A percentile compares a stretch with the other conserved stretches of the same genome.
Evolutionary conservation across 768 basidiomycete genomes (phyloP).

Genomic region (Mycena sanguinolenta): DNA sequence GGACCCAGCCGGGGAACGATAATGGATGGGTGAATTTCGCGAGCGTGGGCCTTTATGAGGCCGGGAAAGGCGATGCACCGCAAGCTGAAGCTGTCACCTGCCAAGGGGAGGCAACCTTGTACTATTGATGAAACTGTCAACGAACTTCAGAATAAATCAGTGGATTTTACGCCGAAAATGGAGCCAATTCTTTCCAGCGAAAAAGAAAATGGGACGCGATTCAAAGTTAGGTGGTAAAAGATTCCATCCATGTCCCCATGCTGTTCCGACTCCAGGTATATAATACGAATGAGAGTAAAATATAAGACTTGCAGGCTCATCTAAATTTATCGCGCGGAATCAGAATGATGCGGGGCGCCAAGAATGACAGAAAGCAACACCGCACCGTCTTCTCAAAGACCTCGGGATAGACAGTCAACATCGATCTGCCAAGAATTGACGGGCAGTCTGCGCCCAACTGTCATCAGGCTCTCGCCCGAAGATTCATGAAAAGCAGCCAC

Average conservation of each 20-base stretch:
- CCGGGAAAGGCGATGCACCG: conserved; percentile 20
- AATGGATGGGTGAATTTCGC: not conserved
- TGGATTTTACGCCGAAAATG: not conserved
- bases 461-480: conserved; percentile 9
- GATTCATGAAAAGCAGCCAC: conserved; percentile 1
- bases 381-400: not conserved
- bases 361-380: conserved; percentile 9
- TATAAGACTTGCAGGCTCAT: no score
- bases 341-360: conserved; percentile 10
- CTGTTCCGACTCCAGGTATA: no score
- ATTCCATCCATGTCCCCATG: no score
- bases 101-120: not conserved
- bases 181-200: no score
- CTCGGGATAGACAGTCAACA: not conserved
- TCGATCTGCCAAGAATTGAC: conserved; percentile 25
- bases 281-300: no score
- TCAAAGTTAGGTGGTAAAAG: not conserved
- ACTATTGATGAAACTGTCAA: conserved; percentile 12
- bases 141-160: not conserved
- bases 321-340: no score
- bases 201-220: not conserved
- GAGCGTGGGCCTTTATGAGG: conserved; percentile 9
- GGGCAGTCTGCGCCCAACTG: conserved; percentile 3
- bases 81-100: conserved; percentile 18
- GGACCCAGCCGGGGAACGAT: conserved; percentile 1